These are phyloP conservation scores for Camellia japonica DNA, from an alignment of 148 eudicot genomes.

Conservation along the genomic window DNA sequence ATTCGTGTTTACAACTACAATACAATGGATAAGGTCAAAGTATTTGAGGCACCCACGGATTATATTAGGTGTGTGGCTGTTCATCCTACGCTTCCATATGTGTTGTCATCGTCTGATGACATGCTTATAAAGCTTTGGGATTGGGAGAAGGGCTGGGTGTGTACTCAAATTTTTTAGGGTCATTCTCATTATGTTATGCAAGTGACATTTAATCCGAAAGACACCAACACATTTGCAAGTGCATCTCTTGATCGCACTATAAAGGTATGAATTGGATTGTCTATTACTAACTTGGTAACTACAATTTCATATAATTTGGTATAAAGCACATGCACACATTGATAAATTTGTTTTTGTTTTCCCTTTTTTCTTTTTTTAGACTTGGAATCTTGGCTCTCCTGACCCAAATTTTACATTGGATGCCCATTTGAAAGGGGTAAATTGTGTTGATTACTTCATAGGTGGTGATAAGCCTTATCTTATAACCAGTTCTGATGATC, in stretches of 20 bases:
- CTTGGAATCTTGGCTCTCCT: too few relatives aligned
- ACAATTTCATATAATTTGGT: not conserved
- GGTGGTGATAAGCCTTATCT: too few relatives aligned
- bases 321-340: too few relatives aligned
- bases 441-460: too few relatives aligned
- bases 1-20: constrained; percentile 86
- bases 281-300: not conserved
- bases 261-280: constrained; percentile 45
- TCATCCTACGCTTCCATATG: constrained; percentile 90
- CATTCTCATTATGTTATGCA: constrained; percentile 96
- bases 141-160: constrained; percentile 92
- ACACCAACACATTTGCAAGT: constrained; percentile 90
- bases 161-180: constrained; percentile 91
- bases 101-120: constrained; percentile 95
- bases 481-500: too few relatives aligned
- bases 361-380: too few relatives aligned
- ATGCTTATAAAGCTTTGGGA: constrained; percentile 99
- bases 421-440: too few relatives aligned
- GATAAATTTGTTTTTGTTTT: too few relatives aligned
- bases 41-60: constrained; percentile 89
- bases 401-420: too few relatives aligned
- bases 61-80: constrained; percentile 93
- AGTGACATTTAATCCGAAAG: constrained; percentile 90
- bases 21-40: constrained; percentile 87
- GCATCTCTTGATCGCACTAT: constrained; percentile 94